Base-by-base conservation (phyloP, 1,284 basidiomycete species). In the Fomes fomentarius region DNA sequence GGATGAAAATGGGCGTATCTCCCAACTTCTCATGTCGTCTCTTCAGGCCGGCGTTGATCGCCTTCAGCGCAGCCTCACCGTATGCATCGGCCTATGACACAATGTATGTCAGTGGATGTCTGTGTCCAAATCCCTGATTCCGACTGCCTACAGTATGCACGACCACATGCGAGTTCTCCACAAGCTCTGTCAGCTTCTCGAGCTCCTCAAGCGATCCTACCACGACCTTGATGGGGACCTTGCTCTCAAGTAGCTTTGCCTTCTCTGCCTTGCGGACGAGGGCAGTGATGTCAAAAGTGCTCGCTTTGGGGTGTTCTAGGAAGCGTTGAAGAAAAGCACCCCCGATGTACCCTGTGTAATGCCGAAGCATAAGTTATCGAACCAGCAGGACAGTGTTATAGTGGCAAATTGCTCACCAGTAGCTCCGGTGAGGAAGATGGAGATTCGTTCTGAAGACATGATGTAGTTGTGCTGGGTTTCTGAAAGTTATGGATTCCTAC, bases 51-150 rank as follows among this genome's bases (percentile, higher is more conserved):
- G 43, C 40, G 2, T 58, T 46, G 15, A 61, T 51, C 2, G 59
- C 61, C n/a, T 54, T 44, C 19, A 52, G 58, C 10, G 57, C 15
- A 15, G 45, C 45, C 22, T 41, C 39, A 1, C 74, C 67, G 47
- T 76, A 76, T n/a, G 65, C 66, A 52, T 76, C 70, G 0, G 75
- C 75, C 76, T 78, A 30, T 69, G 55, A 9, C n/a, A n/a, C n/a
- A 9, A 9, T 4, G 22, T 45, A 11, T 24, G n/a, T 14, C n/a
- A 22, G 22, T 40, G n/a, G 19, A 15, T 15, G 21, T 30, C 7
- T 30, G 35, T 19, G 11, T 19, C 28, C 12, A 30, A 6, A 30
- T 30, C 12, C 28, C 6, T 30, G 28, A 30, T 30, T 6, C 28
- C 12, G 12, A 15, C 0, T 17, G 31, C 47, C 31, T 26, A 57